phyloP scores from a whole-genome alignment of 2,329 filamentous ascomycete species.

The Sarocladium oryzae region DNA sequence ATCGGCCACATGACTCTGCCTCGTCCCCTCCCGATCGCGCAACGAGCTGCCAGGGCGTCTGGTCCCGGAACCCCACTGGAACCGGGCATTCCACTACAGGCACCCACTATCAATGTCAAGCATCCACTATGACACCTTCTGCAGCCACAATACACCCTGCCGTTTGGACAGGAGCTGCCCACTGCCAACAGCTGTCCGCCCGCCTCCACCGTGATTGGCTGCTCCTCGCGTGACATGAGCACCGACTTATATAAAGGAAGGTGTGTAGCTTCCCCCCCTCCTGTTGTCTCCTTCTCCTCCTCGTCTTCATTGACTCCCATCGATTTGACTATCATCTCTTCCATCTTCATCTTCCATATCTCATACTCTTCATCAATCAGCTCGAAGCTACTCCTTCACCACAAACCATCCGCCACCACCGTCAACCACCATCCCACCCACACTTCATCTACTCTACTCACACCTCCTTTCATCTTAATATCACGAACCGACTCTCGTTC shows the following conservation, averaged over 20 bases:
- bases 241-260: neutral
- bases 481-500: too few relatives aligned
- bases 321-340: neutral
- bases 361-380: neutral
- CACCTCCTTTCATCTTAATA: neutral
- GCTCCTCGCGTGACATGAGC: constrained; percentile 6
- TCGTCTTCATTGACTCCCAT: constrained; percentile 9
- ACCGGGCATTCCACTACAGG: neutral
- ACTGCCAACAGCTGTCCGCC: neutral
- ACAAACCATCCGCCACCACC: neutral
- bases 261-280: constrained; percentile 8
- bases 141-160: neutral
- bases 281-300: constrained; percentile 3
- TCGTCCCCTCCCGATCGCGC: neutral
- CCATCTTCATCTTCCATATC: constrained; percentile 5
- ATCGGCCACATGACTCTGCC: neutral
- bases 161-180: neutral
- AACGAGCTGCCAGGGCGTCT: neutral
- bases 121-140: too few relatives aligned
- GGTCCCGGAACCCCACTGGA: neutral
- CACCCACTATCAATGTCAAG: too few relatives aligned
- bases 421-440: neutral
- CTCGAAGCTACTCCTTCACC: neutral
- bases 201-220: constrained; percentile 1
- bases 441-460: neutral